These are phyloP conservation scores for Cladosporium halotolerans DNA, from an alignment of 2,329 filamentous ascomycete species.

Conservation along the genomic window DNA sequence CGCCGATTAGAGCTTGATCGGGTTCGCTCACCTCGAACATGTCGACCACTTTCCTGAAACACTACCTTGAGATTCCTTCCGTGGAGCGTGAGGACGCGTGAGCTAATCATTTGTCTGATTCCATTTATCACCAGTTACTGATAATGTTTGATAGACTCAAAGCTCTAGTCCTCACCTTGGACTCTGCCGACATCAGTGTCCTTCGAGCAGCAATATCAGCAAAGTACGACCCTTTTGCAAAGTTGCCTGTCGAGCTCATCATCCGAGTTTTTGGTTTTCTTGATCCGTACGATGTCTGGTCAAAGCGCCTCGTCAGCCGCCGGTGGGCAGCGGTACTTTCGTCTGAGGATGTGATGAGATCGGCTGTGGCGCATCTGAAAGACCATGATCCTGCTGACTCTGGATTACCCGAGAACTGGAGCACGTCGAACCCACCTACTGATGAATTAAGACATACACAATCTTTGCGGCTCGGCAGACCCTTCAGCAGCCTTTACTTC, in stretches of 20 bases:
- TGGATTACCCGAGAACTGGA: background rate
- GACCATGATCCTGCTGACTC: constrained; percentile 13
- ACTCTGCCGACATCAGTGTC: background rate
- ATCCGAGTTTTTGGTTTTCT: constrained; percentile 29
- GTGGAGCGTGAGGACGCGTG: background rate
- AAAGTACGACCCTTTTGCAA: constrained; percentile 30
- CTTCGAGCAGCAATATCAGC: constrained; percentile 10
- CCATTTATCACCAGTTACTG: no score
- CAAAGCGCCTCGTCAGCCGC: constrained; percentile 26
- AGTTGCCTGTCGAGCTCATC: constrained; percentile 34
- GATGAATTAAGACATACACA: background rate
- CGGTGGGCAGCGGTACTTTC: constrained; percentile 29
- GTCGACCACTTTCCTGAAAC: no score
- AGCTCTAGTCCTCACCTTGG: background rate
- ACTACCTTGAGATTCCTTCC: background rate
- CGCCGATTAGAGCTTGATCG: no score
- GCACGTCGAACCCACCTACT: background rate
- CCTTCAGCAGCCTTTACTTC: constrained; percentile 15
- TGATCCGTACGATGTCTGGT: constrained; percentile 23
- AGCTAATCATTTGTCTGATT: background rate
- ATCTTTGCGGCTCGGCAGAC: background rate
- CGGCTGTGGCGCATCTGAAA: constrained; percentile 9
- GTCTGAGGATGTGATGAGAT: constrained; percentile 15
- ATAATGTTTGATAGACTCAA: background rate
- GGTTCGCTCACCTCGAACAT: no score